A percentile compares a stretch with the other conserved stretches of the same genome.
These are phyloP conservation scores for Aspergillus pseudonomiae DNA, from an alignment of 2,329 filamentous ascomycete genomes.

Conservation along the genomic window DNA sequence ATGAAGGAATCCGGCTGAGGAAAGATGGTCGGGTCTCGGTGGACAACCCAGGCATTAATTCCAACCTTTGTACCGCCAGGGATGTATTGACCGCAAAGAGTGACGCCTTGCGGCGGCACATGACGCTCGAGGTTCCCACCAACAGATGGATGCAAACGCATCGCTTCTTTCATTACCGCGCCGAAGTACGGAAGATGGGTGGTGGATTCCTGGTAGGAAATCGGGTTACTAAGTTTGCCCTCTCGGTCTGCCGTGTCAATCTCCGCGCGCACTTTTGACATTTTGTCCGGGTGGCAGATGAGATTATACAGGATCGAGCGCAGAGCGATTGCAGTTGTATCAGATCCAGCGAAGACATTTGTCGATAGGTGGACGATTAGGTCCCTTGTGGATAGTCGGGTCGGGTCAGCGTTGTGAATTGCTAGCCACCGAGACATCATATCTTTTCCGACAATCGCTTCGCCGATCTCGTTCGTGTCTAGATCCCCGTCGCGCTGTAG, in stretches of 20 bases:
- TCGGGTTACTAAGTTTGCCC: slow-evolving; percentile 24
- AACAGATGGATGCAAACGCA: slow-evolving; percentile 41
- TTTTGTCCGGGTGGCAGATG: slow-evolving; percentile 8
- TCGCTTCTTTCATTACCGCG: slow-evolving; percentile 41
- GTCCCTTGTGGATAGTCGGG: slow-evolving; percentile 32
- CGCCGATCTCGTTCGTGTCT: neutral
- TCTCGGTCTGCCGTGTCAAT: slow-evolving; percentile 35
- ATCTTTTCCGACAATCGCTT: slow-evolving; percentile 24
- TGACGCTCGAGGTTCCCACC: slow-evolving; percentile 39
- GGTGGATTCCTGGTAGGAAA: slow-evolving; percentile 30
- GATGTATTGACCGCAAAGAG: slow-evolving; percentile 35
- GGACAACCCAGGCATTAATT: slow-evolving; percentile 49
- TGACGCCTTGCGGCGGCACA: slow-evolving; percentile 33
- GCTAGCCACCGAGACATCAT: slow-evolving; percentile 36
- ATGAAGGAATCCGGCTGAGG: slow-evolving; percentile 44
- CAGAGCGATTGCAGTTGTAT: slow-evolving; percentile 2
- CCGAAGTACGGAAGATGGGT: slow-evolving; percentile 38
- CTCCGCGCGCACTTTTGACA: slow-evolving; percentile 43
- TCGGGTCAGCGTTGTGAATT: slow-evolving; percentile 30
- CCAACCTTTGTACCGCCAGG: slow-evolving; percentile 47
- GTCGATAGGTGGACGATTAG: slow-evolving; percentile 28
- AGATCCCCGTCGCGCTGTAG: slow-evolving; percentile 23
- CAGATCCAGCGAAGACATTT: slow-evolving; percentile 10
- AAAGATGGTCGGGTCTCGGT: slow-evolving; percentile 45
- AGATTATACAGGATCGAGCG: slow-evolving; percentile 2